Evolutionary conservation across 2,329 filamentous ascomycete species (phyloP).

Genomic region (Beauveria scarabaeidicola): DNA sequence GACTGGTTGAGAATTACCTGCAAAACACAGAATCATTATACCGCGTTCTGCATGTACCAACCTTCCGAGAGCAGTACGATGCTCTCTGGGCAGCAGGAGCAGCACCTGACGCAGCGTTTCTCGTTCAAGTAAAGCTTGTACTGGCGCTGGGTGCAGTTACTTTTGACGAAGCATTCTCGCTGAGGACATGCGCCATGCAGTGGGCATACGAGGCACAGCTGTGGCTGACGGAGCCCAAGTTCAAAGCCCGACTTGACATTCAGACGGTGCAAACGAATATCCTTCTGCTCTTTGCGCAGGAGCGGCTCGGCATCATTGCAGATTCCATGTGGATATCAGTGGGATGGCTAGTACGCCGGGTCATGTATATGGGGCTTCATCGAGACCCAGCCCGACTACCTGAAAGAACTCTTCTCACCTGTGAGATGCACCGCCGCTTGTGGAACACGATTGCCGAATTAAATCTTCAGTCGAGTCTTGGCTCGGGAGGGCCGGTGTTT

Average conservation of each 20-base stretch:
- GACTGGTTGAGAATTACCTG: slow-evolving; percentile 41
- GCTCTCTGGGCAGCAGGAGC: slow-evolving; percentile 34
- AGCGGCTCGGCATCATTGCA: slow-evolving; percentile 29
- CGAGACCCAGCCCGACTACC: slow-evolving; percentile 36
- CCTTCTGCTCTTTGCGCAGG: slow-evolving; percentile 34
- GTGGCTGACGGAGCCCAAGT: slow-evolving; percentile 44
- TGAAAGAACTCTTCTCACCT: slow-evolving; percentile 24
- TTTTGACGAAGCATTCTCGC: slow-evolving; percentile 41
- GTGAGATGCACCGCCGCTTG: slow-evolving; percentile 41
- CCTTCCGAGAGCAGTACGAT: slow-evolving; percentile 40
- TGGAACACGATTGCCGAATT: slow-evolving; percentile 47
- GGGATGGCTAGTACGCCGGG: slow-evolving; percentile 35
- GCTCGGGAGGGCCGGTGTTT: slow-evolving; percentile 37
- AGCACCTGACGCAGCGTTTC: slow-evolving; percentile 32
- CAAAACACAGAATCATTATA: slow-evolving; percentile 37
- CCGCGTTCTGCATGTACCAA: slow-evolving; percentile 43
- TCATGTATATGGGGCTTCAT: slow-evolving; percentile 43
- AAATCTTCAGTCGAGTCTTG: slow-evolving; percentile 34
- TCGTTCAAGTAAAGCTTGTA: slow-evolving; percentile 50
- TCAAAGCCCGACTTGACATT: slow-evolving; percentile 42
- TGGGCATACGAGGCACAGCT: slow-evolving; percentile 52
- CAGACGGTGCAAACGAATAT: slow-evolving; percentile 41
- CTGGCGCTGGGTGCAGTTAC: slow-evolving; percentile 46
- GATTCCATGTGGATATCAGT: slow-evolving; percentile 41
- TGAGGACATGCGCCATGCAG: slow-evolving; percentile 39